Evolutionary conservation across 805 yeast genomes (phyloP), one percentile per base, ranked within the genome.

Genomic region (Candida methanosorbosa): DNA sequence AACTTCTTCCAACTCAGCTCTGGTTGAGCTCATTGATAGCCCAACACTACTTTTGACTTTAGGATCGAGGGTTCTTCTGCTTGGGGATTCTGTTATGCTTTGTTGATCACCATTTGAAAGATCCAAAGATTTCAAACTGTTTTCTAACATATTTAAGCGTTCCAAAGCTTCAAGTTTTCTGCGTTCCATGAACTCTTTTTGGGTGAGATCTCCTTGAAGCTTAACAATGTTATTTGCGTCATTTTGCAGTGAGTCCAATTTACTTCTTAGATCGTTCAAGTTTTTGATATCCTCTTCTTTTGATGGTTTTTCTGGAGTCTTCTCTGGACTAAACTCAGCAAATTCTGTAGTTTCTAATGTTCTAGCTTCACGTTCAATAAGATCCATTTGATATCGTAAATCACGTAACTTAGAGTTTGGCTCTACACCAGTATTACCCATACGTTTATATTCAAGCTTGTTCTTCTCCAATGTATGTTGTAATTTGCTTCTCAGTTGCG

Each of bases 261-360:
- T 75, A 37, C 68, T 66, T 44, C 82, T 66, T 32, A 83, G 59
- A 9, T 59, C 59, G 34, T 68, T 69, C 32, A 83, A 58, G 36
- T 75, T 77, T 13, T 64, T 68, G 14, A 74, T 58, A 46, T 79
- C 85, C 30, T 70, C 75, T 16, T 30, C 33, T 17, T 21, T 15
- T 8, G 27, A 9, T 8, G 6, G n/a, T 15, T 43, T 61, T 7
- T 69, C 38, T 62, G 57, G 11, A 20, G 36, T 34, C 2, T 43
- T 31, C 14, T 34, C 44, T 2, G 44, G 44, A n/a, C 37, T 29
- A 15, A 47, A 43, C 12, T 76, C 83, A 19, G 72, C 79, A 48
- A 85, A 87, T 44, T 86, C 92, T 16, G 83, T 81, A 72, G 76
- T 79, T 53, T 90, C 97, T 38, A 90, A 66, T 48, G 81, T 83